Evolutionary conservation across 2,329 filamentous ascomycete species (phyloP).

Genomic region (Trichoderma pleuroti): DNA sequence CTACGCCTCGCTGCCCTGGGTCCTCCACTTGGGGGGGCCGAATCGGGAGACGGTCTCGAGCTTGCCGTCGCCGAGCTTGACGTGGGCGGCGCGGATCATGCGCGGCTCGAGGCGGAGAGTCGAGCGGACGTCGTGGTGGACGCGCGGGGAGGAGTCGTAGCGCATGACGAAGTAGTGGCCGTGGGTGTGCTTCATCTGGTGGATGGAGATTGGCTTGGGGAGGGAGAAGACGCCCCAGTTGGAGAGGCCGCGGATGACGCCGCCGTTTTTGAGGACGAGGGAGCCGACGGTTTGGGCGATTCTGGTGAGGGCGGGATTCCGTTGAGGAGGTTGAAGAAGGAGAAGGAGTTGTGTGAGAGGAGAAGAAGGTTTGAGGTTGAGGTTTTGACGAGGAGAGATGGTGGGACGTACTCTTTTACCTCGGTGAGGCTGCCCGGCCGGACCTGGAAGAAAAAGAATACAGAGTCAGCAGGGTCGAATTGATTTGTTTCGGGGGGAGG

Average conservation of each 20-base stretch:
- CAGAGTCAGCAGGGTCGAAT: slow-evolving; percentile 22
- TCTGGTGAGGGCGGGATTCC: slow-evolving; percentile 44
- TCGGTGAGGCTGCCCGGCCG: slow-evolving; percentile 85
- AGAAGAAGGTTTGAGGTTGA: neutral
- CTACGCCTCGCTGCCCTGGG: slow-evolving; percentile 32
- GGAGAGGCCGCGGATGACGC: slow-evolving; percentile 84
- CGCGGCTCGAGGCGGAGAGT: slow-evolving; percentile 83
- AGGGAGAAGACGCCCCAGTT: slow-evolving; percentile 96
- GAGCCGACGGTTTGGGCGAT: slow-evolving; percentile 83
- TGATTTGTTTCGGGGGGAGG: neutral
- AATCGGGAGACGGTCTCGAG: slow-evolving; percentile 50
- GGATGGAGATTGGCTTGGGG: slow-evolving; percentile 71
- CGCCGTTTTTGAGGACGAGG: slow-evolving; percentile 75
- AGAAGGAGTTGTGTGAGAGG: neutral
- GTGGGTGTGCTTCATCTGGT: slow-evolving; percentile 77
- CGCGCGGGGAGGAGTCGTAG: slow-evolving; percentile 73
- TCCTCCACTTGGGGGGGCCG: slow-evolving; percentile 49
- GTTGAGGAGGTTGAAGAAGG: slow-evolving; percentile 3
- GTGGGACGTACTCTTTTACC: slow-evolving; percentile 79
- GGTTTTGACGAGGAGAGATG: neutral
- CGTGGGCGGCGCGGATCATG: slow-evolving; percentile 81
- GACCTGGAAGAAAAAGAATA: slow-evolving; percentile 56
- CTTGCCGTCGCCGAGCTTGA: slow-evolving; percentile 72
- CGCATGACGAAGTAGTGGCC: slow-evolving; percentile 99
- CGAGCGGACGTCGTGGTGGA: slow-evolving; percentile 70